A percentile compares a stretch with the other conserved stretches of the same genome.
These are phyloP conservation scores for Dioszegia aurantiaca DNA, from an alignment of 768 basidiomycete genomes.

Conservation along the genomic window DNA sequence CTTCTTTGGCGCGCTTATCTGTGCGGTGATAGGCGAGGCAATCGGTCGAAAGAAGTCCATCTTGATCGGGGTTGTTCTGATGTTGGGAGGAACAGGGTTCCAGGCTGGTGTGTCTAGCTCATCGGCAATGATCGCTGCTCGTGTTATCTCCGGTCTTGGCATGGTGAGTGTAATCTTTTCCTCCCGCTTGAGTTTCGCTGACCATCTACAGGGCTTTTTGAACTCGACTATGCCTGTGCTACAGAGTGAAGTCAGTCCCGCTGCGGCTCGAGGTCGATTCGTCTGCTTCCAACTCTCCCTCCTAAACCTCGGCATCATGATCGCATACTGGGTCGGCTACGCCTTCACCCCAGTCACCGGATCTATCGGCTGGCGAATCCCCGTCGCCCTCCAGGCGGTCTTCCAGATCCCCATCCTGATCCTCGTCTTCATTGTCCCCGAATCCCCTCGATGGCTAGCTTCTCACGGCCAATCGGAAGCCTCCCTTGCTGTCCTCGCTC, in stretches of 20 bases:
- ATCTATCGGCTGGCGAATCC: conserved; percentile 34
- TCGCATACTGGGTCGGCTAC: conserved; percentile 42
- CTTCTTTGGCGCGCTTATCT: conserved; percentile 20
- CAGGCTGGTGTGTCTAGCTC: conserved; percentile 32
- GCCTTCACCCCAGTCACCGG: conserved; percentile 29
- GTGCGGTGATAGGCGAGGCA: conserved; percentile 21
- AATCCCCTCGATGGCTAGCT: conserved; percentile 38
- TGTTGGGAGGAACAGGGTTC: conserved; percentile 36
- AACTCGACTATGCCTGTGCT: conserved; percentile 41
- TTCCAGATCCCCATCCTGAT: conserved; percentile 34
- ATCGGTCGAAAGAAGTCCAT: conserved; percentile 25
- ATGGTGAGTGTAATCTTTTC: conserved; percentile 16
- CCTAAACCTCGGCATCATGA: conserved; percentile 28
- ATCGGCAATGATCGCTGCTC: conserved; percentile 33
- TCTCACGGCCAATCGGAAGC: conserved; percentile 5
- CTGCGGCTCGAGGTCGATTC: conserved; percentile 33
- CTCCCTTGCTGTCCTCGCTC: conserved; percentile 7
- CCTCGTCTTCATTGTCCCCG: conserved; percentile 32
- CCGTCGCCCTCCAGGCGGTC: conserved; percentile 35
- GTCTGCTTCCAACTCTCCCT: conserved; percentile 29
- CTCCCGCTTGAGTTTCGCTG: conserved; percentile 4
- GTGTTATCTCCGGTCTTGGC: conserved; percentile 33
- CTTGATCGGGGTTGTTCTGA: conserved; percentile 30
- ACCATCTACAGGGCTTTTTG: conserved; percentile 30
- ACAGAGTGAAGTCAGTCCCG: conserved; percentile 33